A percentile compares a stretch with the other conserved stretches of the same genome.
phyloP scores from a whole-genome alignment of 768 basidiomycete genomes.

The Amanita brunnescens region DNA sequence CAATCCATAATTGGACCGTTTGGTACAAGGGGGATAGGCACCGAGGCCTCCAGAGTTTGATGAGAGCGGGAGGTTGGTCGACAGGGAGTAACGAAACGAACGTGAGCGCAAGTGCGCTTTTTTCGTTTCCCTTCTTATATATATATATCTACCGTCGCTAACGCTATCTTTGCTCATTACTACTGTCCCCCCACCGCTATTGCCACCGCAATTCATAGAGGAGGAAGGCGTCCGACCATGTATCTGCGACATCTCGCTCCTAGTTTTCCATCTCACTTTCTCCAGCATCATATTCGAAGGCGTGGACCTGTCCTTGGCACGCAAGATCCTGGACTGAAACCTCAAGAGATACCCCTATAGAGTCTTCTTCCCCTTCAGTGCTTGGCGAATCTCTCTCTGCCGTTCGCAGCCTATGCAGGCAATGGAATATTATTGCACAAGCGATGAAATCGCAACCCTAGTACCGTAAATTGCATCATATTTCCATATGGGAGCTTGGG shows the following conservation, averaged over 20 bases:
- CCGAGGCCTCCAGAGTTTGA: too few relatives aligned
- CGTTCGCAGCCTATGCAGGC: constrained; percentile 69
- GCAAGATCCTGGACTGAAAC: too few relatives aligned
- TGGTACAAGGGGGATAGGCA: constrained; percentile 79
- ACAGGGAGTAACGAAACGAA: constrained; percentile 32
- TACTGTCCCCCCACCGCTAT: too few relatives aligned
- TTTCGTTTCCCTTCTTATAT: not conserved
- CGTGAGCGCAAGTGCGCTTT: constrained; percentile 35
- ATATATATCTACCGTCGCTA: too few relatives aligned
- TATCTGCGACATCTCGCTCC: too few relatives aligned
- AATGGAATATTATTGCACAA: constrained; percentile 59
- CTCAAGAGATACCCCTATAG: too few relatives aligned
- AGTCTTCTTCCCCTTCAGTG: too few relatives aligned
- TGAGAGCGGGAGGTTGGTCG: too few relatives aligned
- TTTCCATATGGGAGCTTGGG: constrained; percentile 85
- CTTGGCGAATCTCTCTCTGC: constrained; percentile 75
- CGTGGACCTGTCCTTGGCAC: constrained; percentile 67
- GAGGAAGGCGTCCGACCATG: constrained; percentile 82
- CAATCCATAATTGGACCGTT: constrained; percentile 80
- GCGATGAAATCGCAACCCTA: constrained; percentile 56
- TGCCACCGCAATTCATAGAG: too few relatives aligned
- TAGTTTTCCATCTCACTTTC: constrained; percentile 91
- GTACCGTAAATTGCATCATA: constrained; percentile 68
- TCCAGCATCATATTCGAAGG: constrained; percentile 69
- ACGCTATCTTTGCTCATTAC: too few relatives aligned